A percentile compares a stretch with the other conserved stretches of the same genome.
Evolutionary conservation across 805 yeast species (phyloP).

Genomic region (Metahyphopichia silvanorum): DNA sequence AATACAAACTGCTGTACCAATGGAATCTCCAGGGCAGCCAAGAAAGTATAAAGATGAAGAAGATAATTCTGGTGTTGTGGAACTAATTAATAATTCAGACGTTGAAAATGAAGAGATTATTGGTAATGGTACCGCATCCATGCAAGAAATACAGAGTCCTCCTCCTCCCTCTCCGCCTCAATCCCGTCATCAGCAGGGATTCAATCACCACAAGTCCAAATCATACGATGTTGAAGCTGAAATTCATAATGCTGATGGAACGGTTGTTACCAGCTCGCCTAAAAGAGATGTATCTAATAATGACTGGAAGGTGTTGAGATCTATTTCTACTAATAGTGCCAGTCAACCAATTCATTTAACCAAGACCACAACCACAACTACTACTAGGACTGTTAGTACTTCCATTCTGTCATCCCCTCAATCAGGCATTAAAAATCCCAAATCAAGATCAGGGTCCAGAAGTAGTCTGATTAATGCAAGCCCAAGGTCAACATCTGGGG

Average conservation of each 20-base stretch:
- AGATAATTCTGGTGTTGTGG: slow-evolving; percentile 26
- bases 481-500: neutral
- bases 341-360: slow-evolving; percentile 35
- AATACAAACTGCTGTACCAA: slow-evolving; percentile 78
- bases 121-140: slow-evolving; percentile 12
- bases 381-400: slow-evolving; percentile 48
- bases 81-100: slow-evolving; percentile 44
- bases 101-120: slow-evolving; percentile 19
- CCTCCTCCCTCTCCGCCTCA: slow-evolving; percentile 1
- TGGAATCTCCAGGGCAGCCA: slow-evolving; percentile 96
- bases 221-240: slow-evolving; percentile 12
- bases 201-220: slow-evolving; percentile 8
- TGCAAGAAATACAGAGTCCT: slow-evolving; percentile 18
- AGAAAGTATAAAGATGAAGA: slow-evolving; percentile 55
- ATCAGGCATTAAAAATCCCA: slow-evolving; percentile 22
- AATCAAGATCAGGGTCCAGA: slow-evolving; percentile 15
- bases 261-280: slow-evolving; percentile 16
- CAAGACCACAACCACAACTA: slow-evolving; percentile 45
- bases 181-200: slow-evolving; percentile 3
- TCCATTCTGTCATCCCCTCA: slow-evolving; percentile 32
- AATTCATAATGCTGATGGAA: slow-evolving; percentile 7
- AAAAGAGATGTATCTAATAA: slow-evolving; percentile 17
- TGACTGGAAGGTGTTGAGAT: slow-evolving; percentile 40
- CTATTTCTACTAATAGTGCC: slow-evolving; percentile 31
- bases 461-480: neutral